phyloP scores from a whole-genome alignment of 176 grass and related monocot genomes.

The Triticum urartu region DNA sequence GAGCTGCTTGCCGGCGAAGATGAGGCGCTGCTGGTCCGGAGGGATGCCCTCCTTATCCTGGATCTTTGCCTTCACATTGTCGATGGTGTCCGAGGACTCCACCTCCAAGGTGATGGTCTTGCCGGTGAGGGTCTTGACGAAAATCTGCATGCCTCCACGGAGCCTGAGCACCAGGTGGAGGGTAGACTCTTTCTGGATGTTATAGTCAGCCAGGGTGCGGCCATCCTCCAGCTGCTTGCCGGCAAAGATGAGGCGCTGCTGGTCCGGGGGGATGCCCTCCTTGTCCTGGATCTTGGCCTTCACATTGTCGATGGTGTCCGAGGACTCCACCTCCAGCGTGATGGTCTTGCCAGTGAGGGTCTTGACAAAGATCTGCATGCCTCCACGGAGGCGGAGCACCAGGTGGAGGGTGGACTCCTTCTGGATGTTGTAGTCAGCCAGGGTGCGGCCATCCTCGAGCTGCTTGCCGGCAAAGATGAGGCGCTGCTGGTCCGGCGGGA shows the following conservation, averaged over 20 bases:
- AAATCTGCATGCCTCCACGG: constrained; percentile 56
- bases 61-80: constrained; percentile 73
- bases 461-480: constrained; percentile 82
- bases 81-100: constrained; percentile 52
- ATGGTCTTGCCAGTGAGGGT: constrained; percentile 73
- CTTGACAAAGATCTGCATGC: constrained; percentile 76
- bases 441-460: constrained; percentile 71
- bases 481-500: constrained; percentile 76
- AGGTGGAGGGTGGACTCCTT: constrained; percentile 76
- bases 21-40: constrained; percentile 72
- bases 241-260: constrained; percentile 59
- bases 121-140: constrained; percentile 64
- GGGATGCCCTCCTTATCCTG: constrained; percentile 77
- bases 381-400: constrained; percentile 66
- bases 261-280: constrained; percentile 66
- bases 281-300: constrained; percentile 81
- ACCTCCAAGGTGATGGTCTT: constrained; percentile 89
- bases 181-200: constrained; percentile 84
- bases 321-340: constrained; percentile 55
- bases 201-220: constrained; percentile 68
- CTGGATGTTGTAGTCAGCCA: constrained; percentile 92
- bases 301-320: constrained; percentile 64
- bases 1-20: constrained; percentile 61
- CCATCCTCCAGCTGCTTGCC: constrained; percentile 70
- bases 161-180: constrained; percentile 54